Evolutionary conservation across 1,284 basidiomycete genomes (phyloP).

Genomic region (Malassezia dermatis): DNA sequence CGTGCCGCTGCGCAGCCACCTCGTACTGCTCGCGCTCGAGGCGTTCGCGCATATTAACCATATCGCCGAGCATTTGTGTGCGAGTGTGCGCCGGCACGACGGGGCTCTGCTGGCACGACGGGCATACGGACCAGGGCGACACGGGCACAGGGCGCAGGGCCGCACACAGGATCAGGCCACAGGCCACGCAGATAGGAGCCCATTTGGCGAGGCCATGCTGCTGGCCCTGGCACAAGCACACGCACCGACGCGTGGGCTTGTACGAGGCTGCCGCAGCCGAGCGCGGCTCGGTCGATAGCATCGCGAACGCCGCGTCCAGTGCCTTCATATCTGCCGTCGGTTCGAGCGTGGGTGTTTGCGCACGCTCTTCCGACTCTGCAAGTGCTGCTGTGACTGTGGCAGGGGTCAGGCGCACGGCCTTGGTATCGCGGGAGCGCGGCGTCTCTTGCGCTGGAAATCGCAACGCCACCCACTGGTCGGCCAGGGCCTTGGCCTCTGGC

Average conservation of each 20-base stretch:
- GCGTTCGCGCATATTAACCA: conserved; percentile 6
- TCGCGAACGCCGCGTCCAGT: conserved; percentile 7
- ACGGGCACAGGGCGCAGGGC: conserved; percentile 8
- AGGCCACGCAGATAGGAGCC: conserved; percentile 6
- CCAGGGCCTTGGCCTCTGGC: conserved; percentile 1
- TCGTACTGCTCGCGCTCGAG: conserved; percentile 8
- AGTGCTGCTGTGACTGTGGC: conserved; percentile 4
- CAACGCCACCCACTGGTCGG: conserved; percentile 1
- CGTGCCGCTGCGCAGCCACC: not conserved
- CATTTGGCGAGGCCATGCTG: conserved; percentile 2
- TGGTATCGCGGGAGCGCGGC: not conserved
- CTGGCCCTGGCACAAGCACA: conserved; percentile 15
- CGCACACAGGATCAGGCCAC: conserved; percentile 13
- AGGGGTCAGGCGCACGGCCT: conserved; percentile 4
- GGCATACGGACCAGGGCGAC: conserved; percentile 8
- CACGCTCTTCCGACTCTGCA: conserved; percentile 1
- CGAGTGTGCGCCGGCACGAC: conserved; percentile 1
- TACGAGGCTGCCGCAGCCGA: not conserved
- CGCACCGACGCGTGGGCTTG: not conserved
- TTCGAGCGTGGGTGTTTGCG: not conserved
- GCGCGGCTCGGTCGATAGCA: conserved; percentile 9
- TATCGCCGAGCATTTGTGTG: conserved; percentile 1
- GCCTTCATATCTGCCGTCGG: conserved; percentile 14
- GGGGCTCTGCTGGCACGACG: conserved; percentile 11
- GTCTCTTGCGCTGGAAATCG: not conserved